Evolutionary conservation across 2,329 filamentous ascomycete species (phyloP), one percentile per base, ranked within the genome.

Genomic region (Beauveria medogensis): DNA sequence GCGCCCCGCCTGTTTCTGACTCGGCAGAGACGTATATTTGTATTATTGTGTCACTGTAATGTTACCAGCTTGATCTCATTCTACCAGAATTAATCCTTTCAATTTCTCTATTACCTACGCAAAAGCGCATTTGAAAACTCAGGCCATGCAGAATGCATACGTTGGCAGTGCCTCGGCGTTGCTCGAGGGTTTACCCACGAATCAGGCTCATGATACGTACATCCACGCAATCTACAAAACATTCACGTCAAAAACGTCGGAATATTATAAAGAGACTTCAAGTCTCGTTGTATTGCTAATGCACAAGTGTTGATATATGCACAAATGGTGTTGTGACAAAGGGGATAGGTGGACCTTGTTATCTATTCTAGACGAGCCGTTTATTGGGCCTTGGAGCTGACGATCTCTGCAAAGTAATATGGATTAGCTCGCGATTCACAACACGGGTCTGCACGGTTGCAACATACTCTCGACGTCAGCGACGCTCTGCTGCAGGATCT

Each of bases 401-500:
- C 79, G 70, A 87, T 87, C 75, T 79, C 84, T 87, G 73, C 22
- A 59, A 59, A 18, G 3, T 14, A 51, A 18, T 8, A 18, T 20
- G 20, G 4, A 70, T 79, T 73, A 79, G 78, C 66, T 64, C 14
- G 8, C 6, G 56, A 16, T 16, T 51, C 47, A 14, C 20, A 5
- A 14, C 10, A 5, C 12, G 22, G 0, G 20, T 7, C 2, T 7
- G 20, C 12, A 18, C 53, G 7, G 30, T 51, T 34, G 72, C n/a
- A 26, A 71, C 73, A 69, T 82, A 97, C 92, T 93, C 87, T 99
- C 94, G 74, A 99, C 88, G 78, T 99, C 94, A 66, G 89, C 80
- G 72, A 99, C 85, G 77, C 92, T 96, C 85, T 99, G 94, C 81
- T 94, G 89, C 70, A 99, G 87, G 72, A 99, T 97, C 82, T 97